Evolutionary conservation across 768 basidiomycete genomes (phyloP), one percentile per base, ranked within the genome.

Genomic region (Infundibulicybe gibba): DNA sequence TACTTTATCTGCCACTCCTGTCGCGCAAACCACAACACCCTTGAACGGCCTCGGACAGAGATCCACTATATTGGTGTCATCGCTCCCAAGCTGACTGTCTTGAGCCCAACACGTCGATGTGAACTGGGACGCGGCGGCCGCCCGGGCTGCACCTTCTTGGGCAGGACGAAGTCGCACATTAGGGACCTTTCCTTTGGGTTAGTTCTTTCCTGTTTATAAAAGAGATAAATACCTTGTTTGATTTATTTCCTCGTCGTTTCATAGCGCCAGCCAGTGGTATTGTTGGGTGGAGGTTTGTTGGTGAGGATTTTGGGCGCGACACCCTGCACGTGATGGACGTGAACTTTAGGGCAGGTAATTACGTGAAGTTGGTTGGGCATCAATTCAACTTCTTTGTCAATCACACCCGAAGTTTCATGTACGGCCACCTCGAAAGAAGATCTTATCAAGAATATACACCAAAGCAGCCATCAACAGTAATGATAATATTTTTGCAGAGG

Each of bases 91-190:
- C 53, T 81, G 81, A 3, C 71, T 79, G 51, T 83, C 77, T 45
- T 67, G 68, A 44, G 65, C 76, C 67, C 62, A 65, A 49, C 62
- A 72, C 49, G 63, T 61, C 51, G 65, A 70, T 41, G 62, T 60
- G 42, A 25, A 25, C 49, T 50, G 32, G 49, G 38, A 38, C 56
- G 47, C 44, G 65, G 49, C 37, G 61, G 58, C 48, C 58, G 57
- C 49, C 58, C 25, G 50, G 41, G 65, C 54, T 40, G 67, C 58
- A 38, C 55, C 62, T 50, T 63, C 63, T 47, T 71, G 73, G 11
- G 79, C 80, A 3, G 88, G 88, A 15, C 89, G 81, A 50, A 91
- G 76, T 52, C 85, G 89, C 51, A 90, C 89, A 69, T 85, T 86
- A 2, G 89, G 88, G 13, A 91, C 87, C 88, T 90, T 44, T 17